Evolutionary conservation across 768 basidiomycete species (phyloP), one percentile per base, ranked within the genome.

Genomic region (Leucocoprinus leucothites): DNA sequence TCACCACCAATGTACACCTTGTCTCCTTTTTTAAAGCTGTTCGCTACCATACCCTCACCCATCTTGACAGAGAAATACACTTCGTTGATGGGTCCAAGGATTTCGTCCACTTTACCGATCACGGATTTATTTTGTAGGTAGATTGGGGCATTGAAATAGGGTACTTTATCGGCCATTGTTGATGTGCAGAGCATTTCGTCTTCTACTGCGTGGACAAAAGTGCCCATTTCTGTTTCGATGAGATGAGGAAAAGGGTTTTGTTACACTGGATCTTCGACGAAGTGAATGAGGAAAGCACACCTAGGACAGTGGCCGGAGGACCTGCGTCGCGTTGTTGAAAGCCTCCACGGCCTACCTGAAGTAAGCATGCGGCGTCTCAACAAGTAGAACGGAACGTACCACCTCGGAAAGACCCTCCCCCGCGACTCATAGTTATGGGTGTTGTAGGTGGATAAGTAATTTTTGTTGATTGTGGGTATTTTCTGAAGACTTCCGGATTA

Each of bases 41-140:
- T 87, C 7, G 97, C 95, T 46, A 95, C 84, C 87, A 98, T 94
- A 28, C 97, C 97, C 56, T 91, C 87, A 18, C 87, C 84, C 89
- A 98, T 97, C 77, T 98, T 99, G 60, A 99, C 82, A 2, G 94
- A 95, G 67, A 99, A 98, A 72, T 85, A 98, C 56, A 98, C 94
- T 68, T 98, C 94, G 68, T 97, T 99, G 69, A 99, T 95, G 14
- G 97, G 96, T 2, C 97, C 97, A n/a, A 99, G 82, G 62, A 99
- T 98, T 72, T 99, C 97, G 72, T 99, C 97, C 40, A 99, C 89
- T 74, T 97, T 98, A 58, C 97, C 96, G 58, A 98, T 93, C 61
- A 84, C 79, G 9, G 93, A 91, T 74, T 97, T 98, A 72, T 98
- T 97, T 77, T 92, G 87, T 50, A 98, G 82, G 71, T 96, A 98